Conservation (phyloP, 768 basidiomycete species). For the Sistotremastrum niveocremeum region DNA sequence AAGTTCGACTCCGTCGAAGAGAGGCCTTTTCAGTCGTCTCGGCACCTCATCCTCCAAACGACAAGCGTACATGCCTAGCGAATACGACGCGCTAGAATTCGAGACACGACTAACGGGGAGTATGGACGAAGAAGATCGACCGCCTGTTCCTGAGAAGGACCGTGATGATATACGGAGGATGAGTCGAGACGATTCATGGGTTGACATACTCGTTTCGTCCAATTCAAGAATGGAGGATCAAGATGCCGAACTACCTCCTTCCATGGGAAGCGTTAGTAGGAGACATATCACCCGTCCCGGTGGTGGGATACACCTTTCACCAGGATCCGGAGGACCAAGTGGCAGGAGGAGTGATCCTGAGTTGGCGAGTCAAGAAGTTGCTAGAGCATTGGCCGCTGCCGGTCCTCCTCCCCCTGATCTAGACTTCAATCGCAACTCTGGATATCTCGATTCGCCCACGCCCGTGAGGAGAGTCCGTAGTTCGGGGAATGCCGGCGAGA, state of each 20-base stretch:
- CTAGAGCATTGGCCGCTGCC: constrained; percentile 34
- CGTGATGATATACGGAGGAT: constrained; percentile 29
- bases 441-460: constrained; percentile 5
- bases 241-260: constrained; percentile 27
- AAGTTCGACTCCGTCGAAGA: no score
- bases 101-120: constrained; percentile 65
- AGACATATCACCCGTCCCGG: constrained; percentile 16
- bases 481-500: background rate
- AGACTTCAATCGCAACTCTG: no score
- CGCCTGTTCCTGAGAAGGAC: constrained; percentile 12
- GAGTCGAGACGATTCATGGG: constrained; percentile 67
- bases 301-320: constrained; percentile 8
- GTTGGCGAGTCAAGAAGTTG: constrained; percentile 58
- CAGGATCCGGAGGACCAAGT: constrained; percentile 4
- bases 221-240: constrained; percentile 43
- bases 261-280: constrained; percentile 3
- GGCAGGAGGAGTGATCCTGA: constrained; percentile 47
- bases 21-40: no score
- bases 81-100: constrained; percentile 73
- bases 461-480: constrained; percentile 7
- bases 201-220: constrained; percentile 67
- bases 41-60: constrained; percentile 3
- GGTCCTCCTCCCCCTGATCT: constrained; percentile 3
- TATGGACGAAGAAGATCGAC: constrained; percentile 26
- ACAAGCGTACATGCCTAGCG: constrained; percentile 41